Evolutionary conservation across 73 alveolate genomes (phyloP).

Genomic region (Tetrahymena malaccensis): DNA sequence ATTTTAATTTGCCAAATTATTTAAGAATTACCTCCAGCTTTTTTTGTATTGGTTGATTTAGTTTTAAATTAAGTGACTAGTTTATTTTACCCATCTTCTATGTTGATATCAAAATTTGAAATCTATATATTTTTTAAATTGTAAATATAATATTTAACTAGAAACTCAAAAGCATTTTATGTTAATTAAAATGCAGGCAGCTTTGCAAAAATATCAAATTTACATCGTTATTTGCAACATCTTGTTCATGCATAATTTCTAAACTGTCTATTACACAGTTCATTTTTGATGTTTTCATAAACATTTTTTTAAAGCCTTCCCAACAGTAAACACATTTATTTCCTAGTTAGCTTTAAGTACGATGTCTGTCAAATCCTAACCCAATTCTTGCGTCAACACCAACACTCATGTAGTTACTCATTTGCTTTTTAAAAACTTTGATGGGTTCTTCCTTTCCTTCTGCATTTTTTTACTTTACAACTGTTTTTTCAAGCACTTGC

Average conservation of each 20-base stretch:
- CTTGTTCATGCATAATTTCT: slow-evolving; percentile 13
- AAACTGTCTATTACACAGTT: slow-evolving; percentile 20
- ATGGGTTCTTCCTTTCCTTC: background rate
- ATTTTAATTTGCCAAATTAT: background rate
- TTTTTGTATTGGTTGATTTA: background rate
- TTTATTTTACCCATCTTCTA: background rate
- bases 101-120: background rate
- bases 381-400: slow-evolving; percentile 96
- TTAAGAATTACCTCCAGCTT: background rate
- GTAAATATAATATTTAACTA: background rate
- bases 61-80: background rate
- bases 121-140: background rate
- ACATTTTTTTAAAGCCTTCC: slow-evolving; percentile 91
- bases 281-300: slow-evolving; percentile 9
- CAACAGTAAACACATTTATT: slow-evolving; percentile 82
- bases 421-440: slow-evolving; percentile 41
- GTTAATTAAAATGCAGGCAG: too few species aligned
- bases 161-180: too few species aligned
- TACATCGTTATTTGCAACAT: slow-evolving; percentile 31
- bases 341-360: slow-evolving; percentile 59
- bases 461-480: background rate
- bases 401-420: slow-evolving; percentile 81
- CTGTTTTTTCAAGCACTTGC: background rate
- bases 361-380: slow-evolving; percentile 72
- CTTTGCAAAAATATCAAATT: too few species aligned